Evolutionary conservation across 345 rosid species (phyloP).

Genomic region (Euphorbia tirucalli): DNA sequence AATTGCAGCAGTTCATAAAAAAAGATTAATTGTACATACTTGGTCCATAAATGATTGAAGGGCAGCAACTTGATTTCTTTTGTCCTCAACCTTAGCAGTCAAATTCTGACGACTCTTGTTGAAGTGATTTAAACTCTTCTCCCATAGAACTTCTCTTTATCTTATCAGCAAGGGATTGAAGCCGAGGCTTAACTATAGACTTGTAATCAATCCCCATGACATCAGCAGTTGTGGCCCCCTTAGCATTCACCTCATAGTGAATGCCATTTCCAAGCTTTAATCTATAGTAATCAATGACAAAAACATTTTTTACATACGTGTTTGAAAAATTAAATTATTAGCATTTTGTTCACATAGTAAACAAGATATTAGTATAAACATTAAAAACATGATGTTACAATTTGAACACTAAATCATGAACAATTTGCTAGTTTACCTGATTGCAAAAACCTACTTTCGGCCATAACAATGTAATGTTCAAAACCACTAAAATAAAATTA

Average conservation of each 20-base stretch:
- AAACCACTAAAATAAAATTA: too few relatives aligned
- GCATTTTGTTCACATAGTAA: too few relatives aligned
- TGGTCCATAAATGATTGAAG: slow-evolving; percentile 55
- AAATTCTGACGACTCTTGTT: slow-evolving; percentile 53
- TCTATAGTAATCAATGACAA: slow-evolving; percentile 29
- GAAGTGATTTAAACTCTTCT: slow-evolving; percentile 52
- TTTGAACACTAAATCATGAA: too few relatives aligned
- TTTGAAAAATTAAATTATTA: too few relatives aligned
- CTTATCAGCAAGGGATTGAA: slow-evolving; percentile 42
- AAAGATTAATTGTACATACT: slow-evolving; percentile 29
- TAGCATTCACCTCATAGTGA: slow-evolving; percentile 53
- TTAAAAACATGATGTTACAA: too few relatives aligned
- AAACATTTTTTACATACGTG: background rate
- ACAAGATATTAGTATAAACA: too few relatives aligned
- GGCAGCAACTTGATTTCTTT: slow-evolving; percentile 29
- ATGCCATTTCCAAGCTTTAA: slow-evolving; percentile 51
- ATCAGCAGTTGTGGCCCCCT: slow-evolving; percentile 56
- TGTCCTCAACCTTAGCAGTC: slow-evolving; percentile 48
- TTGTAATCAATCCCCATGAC: slow-evolving; percentile 84
- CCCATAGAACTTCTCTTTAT: slow-evolving; percentile 48
- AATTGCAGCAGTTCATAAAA: background rate
- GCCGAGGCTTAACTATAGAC: slow-evolving; percentile 54
- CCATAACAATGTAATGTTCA: too few relatives aligned
- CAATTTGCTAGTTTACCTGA: too few relatives aligned
- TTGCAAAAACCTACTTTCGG: too few relatives aligned